phyloP scores from a whole-genome alignment of 345 rosid genomes.

The Trapa bicornis region DNA sequence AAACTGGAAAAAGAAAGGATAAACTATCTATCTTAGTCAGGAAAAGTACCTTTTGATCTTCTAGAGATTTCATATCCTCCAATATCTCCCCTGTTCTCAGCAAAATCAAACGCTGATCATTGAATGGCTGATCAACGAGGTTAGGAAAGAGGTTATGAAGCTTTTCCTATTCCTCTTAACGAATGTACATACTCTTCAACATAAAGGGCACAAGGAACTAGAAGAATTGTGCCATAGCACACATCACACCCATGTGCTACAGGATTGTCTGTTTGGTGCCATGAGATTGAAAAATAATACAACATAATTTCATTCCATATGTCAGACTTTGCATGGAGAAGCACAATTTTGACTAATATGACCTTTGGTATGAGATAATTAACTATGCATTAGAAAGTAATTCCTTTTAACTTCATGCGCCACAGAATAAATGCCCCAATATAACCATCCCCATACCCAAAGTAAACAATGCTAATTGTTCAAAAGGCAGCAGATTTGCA shows the following conservation, averaged over 20 bases:
- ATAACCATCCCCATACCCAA: not conserved
- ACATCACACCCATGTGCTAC: too few relatives aligned
- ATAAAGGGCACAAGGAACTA: not conserved
- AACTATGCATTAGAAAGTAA: not conserved
- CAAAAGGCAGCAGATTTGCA: not conserved
- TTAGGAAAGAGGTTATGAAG: conserved; percentile 61
- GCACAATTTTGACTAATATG: not conserved
- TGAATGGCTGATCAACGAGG: conserved; percentile 55
- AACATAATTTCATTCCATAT: too few relatives aligned
- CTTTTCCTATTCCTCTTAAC: conserved; percentile 71
- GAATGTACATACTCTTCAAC: conserved; percentile 78
- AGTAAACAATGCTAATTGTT: not conserved
- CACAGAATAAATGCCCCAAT: not conserved
- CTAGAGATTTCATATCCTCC: conserved; percentile 69
- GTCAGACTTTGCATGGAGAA: too few relatives aligned
- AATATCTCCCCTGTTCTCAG: conserved; percentile 45
- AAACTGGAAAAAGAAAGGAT: not conserved
- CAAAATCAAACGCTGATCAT: conserved; percentile 59
- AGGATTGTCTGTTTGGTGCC: too few relatives aligned
- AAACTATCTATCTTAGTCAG: not conserved
- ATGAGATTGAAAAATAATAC: too few relatives aligned
- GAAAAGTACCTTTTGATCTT: conserved; percentile 57
- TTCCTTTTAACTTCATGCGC: not conserved
- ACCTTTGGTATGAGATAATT: not conserved
- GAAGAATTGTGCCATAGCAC: not conserved